Conservation (phyloP, 176 grass and related monocot species). For the Lolium rigidum region DNA sequence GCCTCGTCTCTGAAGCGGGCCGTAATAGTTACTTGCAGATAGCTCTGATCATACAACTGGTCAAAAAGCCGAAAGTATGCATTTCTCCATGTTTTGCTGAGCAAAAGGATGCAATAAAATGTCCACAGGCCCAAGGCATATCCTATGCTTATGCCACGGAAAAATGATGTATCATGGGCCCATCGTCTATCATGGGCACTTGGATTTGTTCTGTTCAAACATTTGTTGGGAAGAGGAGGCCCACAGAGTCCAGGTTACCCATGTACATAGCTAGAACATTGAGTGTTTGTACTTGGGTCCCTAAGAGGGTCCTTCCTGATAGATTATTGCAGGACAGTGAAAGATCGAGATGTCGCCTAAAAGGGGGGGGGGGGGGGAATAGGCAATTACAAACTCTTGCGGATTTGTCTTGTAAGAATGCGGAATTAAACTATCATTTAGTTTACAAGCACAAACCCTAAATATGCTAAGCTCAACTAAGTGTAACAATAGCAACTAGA, state of each 20-base stretch:
- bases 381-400: no score
- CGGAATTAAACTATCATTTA: no score
- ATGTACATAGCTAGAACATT: conserved; percentile 18
- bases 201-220: neutral
- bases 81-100: neutral
- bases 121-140: conserved; percentile 6
- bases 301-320: conserved; percentile 43
- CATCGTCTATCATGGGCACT: neutral
- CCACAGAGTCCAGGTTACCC: conserved; percentile 34
- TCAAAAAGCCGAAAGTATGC: neutral
- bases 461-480: no score
- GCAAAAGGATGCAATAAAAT: neutral
- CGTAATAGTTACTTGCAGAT: neutral
- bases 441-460: no score
- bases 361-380: no score
- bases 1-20: neutral
- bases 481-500: no score
- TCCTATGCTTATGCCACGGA: conserved; percentile 19
- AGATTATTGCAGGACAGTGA: conserved; percentile 54
- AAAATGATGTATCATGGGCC: neutral
- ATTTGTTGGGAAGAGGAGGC: conserved; percentile 22
- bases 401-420: no score
- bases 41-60: neutral
- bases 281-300: conserved; percentile 40
- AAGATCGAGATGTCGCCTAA: no score